Evolutionary conservation across 768 basidiomycete species (phyloP), one percentile per base, ranked within the genome.

Genomic region (Boletus fagicola): DNA sequence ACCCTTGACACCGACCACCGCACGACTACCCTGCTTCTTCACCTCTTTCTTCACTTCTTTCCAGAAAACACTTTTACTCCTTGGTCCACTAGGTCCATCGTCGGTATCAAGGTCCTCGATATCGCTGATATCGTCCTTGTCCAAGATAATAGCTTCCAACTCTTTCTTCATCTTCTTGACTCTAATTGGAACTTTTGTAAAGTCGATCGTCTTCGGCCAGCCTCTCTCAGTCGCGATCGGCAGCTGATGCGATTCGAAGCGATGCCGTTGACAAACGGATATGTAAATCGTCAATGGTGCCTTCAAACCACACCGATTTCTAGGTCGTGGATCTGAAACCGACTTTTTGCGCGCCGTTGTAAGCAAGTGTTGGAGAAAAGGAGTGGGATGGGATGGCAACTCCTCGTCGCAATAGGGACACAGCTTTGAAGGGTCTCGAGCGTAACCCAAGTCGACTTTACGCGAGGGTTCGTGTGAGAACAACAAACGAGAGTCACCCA

Each of bases 331-430:
- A 57, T 89, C 86, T 3, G 73, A 74, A 50, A 68, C 64, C 0
- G 91, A 88, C 63, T 82, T 85, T 38, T 74, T 75, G 45, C 73
- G 74, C 1, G 84, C 81, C 2, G 73, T 69, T 2, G 74, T 69
- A 13, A 92, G 75, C 20, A 94, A 75, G 6, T 74, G 73, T n/a
- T 65, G 63, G 31, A 93, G 76, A 24, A 78, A 72, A 1, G 83
- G 80, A 0, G 90, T 87, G 5, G 87, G 87, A 4, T 76, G 71
- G 2, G 75, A 57, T 1, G 92, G 92, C 12, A 92, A 76, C 0
- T 75, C 79, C 20, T 82, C 79, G 62, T 94, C 92, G 60, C 92
- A 94, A 69, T 87, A 94, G 0, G 92, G 90, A 65, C 92, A 94
- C 3, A 92, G 72, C 1, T 77, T 85, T 7, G 75, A 77, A 12